Conservation (phyloP, 768 basidiomycete genomes). For the Leccinum arenicola region DNA sequence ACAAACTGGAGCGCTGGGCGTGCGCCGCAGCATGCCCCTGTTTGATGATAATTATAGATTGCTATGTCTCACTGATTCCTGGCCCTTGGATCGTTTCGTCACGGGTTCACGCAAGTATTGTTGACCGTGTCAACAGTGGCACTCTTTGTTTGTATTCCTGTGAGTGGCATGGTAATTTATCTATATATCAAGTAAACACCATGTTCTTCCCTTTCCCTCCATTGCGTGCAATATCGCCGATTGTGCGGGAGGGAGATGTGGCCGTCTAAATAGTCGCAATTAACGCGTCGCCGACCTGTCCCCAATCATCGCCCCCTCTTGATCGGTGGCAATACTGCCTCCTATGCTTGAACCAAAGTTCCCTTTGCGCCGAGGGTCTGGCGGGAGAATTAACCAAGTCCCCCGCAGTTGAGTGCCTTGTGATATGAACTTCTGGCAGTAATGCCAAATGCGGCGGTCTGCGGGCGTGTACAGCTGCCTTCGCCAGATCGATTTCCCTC, state of each 20-base stretch:
- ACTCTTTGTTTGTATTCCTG: conserved; percentile 3
- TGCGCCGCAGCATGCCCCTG: conserved; percentile 18
- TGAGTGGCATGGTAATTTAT: conserved; percentile 11
- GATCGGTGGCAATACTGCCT: conserved; percentile 25
- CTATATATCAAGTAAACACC: conserved; percentile 8
- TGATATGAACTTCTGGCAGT: neutral
- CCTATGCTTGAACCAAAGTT: conserved; percentile 9
- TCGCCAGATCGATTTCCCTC: conserved; percentile 18
- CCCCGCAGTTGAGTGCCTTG: neutral
- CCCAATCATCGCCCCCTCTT: conserved; percentile 19
- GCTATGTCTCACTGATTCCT: conserved; percentile 18
- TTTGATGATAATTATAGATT: conserved; percentile 7
- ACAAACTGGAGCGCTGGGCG: conserved; percentile 2
- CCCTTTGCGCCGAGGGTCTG: conserved; percentile 12
- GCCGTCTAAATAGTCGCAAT: conserved; percentile 13
- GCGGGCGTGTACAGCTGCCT: conserved; percentile 9
- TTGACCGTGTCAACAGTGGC: conserved; percentile 11
- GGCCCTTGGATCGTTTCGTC: conserved; percentile 3
- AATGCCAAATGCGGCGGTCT: conserved; percentile 13
- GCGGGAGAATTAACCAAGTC: conserved; percentile 4
- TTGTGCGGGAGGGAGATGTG: conserved; percentile 17
- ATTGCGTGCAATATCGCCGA: conserved; percentile 17
- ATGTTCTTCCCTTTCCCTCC: conserved; percentile 10
- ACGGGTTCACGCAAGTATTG: conserved; percentile 7
- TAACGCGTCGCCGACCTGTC: conserved; percentile 27